Conservation (phyloP, 176 grass and related monocot species). For the Rhipidocladum racemiflorum region DNA sequence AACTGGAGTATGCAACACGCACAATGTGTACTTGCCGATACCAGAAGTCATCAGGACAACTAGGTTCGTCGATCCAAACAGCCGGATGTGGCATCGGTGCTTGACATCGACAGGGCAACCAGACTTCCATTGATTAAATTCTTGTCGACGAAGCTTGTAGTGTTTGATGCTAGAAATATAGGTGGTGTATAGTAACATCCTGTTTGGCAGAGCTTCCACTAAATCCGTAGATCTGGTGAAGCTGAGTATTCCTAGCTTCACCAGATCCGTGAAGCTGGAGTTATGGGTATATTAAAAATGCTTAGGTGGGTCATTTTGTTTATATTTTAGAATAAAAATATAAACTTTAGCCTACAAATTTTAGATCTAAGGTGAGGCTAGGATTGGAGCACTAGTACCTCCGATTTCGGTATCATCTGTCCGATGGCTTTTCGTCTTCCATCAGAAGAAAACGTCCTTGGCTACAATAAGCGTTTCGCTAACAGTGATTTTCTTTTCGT, state of each 20-base stretch:
- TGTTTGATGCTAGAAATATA: constrained; percentile 14
- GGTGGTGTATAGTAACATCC: constrained; percentile 13
- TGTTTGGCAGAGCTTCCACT: no score
- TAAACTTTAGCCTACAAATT: no score
- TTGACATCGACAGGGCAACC: constrained; percentile 87
- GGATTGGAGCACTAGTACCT: background rate
- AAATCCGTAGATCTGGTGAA: no score
- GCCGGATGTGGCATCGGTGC: constrained; percentile 98
- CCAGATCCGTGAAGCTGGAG: no score
- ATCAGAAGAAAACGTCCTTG: background rate
- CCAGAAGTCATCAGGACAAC: constrained; percentile 69
- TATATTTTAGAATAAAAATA: no score
- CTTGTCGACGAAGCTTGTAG: background rate
- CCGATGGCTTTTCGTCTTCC: constrained; percentile 1
- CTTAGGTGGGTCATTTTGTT: no score
- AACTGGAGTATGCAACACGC: constrained; percentile 75
- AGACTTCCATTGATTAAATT: constrained; percentile 65
- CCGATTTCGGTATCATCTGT: background rate
- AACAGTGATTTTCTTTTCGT: background rate
- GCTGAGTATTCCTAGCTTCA: no score
- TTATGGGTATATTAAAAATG: no score
- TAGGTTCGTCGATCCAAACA: constrained; percentile 68
- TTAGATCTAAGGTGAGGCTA: no score
- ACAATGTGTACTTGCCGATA: constrained; percentile 85
- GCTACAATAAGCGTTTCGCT: constrained; percentile 4